Conservation (phyloP, 2,329 filamentous ascomycete species). For the Tolypocladium sp. region DNA sequence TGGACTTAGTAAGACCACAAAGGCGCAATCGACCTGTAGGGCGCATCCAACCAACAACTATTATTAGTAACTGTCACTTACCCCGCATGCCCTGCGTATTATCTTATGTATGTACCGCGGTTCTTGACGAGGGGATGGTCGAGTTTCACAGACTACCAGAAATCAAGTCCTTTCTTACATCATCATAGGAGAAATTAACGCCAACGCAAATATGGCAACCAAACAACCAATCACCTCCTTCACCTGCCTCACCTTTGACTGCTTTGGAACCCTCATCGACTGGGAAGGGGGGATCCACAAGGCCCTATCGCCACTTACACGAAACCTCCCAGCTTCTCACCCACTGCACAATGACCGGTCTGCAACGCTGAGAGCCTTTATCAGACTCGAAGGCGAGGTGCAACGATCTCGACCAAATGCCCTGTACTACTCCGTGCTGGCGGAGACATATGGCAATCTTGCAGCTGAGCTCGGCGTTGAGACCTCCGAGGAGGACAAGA, state of each 20-base stretch:
- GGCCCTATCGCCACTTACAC: conserved; percentile 39
- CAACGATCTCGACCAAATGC: conserved; percentile 46
- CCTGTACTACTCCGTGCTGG: conserved; percentile 26
- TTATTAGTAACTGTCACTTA: background rate
- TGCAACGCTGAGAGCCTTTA: conserved; percentile 31
- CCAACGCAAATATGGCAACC: conserved; percentile 4
- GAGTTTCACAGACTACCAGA: background rate
- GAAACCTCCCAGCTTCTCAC: conserved; percentile 29
- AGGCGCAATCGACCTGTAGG: background rate
- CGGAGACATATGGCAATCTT: conserved; percentile 29
- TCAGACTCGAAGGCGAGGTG: conserved; percentile 44
- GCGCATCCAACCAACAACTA: background rate
- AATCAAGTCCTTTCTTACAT: background rate
- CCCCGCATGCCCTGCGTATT: background rate
- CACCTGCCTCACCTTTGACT: conserved; percentile 58
- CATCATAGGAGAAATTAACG: background rate
- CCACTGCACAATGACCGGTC: conserved; percentile 24
- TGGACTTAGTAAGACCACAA: background rate
- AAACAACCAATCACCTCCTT: conserved; percentile 16
- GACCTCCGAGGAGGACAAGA: conserved; percentile 17
- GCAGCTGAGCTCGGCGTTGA: conserved; percentile 17
- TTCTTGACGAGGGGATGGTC: background rate
- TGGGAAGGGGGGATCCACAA: conserved; percentile 60
- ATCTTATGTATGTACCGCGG: background rate
- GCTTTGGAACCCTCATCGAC: conserved; percentile 73